These are phyloP conservation scores for Solanum pinnatisectum DNA, from an alignment of 257 asterid species.

Conservation along the genomic window DNA sequence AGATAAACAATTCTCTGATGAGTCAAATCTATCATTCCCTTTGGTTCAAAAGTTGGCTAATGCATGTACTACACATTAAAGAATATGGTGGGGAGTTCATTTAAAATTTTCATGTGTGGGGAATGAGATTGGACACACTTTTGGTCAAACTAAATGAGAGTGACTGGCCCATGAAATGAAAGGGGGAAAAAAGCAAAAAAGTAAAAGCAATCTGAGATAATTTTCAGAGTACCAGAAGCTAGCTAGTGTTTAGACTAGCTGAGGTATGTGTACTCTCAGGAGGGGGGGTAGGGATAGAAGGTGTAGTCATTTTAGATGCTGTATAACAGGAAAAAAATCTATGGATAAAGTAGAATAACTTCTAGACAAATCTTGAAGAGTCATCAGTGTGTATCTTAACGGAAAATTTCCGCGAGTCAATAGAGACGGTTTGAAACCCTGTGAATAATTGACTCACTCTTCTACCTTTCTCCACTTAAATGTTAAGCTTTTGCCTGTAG, in stretches of 20 bases:
- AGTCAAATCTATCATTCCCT: neutral
- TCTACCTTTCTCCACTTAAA: neutral
- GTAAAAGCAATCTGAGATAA: constrained; percentile 34
- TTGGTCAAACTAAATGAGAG: constrained; percentile 57
- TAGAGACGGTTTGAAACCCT: neutral
- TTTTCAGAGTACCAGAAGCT: constrained; percentile 36
- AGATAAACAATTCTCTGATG: neutral
- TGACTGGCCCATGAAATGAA: constrained; percentile 24
- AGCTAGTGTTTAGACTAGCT: constrained; percentile 52
- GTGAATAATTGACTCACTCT: neutral
- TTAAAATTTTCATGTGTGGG: constrained; percentile 18
- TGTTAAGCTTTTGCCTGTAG: neutral
- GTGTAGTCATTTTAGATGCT: constrained; percentile 1
- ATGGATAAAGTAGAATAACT: constrained; percentile 5
- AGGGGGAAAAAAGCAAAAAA: constrained; percentile 30
- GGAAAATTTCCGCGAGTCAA: neutral
- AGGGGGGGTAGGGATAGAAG: neutral
- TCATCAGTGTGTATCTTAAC: neutral
- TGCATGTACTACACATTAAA: neutral
- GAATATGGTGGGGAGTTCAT: constrained; percentile 37
- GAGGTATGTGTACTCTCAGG: constrained; percentile 17
- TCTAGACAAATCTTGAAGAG: constrained; percentile 15
- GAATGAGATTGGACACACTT: constrained; percentile 15
- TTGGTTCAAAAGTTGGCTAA: neutral
- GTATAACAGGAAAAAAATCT: constrained; percentile 6